Evolutionary conservation across 768 basidiomycete species (phyloP), one percentile per base, ranked within the genome.

Genomic region (Lentinula edodes): DNA sequence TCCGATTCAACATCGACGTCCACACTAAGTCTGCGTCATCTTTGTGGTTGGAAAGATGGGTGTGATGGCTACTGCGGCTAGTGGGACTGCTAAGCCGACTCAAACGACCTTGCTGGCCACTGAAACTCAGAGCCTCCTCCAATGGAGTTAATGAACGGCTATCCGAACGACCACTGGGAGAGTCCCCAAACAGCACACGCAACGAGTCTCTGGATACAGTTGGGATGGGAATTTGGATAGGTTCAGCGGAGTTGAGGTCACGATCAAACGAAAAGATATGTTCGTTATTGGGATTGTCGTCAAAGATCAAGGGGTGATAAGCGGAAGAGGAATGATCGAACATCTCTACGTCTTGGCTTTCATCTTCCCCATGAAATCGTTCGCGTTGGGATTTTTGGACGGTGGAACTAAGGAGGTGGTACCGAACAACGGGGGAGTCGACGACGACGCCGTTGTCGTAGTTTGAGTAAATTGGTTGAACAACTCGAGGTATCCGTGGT

Each of bases 361-460:
- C 1, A 23, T 23, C 23, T 9, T 46, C 45, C 7, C 32, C 38
- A 6, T 61, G 23, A 16, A 43, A 28, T 61, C 23, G 41, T 55
- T 9, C 1, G 20, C 20, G 6, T 45, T 7, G 23, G n/a, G 8
- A 18, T 46, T 16, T 46, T 61, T n/a, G 61, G 39, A 10, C 43
- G 52, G 23, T 20, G 52, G 39, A 39, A 55, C 54, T 5, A 42
- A 34, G 18, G 52, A 45, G 20, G 28, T 56, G 13, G 61, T 43
- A 35, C 60, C 42, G 39, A 53, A 38, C 10, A 15, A 15, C 36
- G 34, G 62, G 41, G 42, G 45, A 51, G 20, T 16, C 32, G 32
- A 41, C 46, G 53, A 65, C 71, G 8, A 65, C 65, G 56, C 58
- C 18, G 38, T 16, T 10, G 51, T 57, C 54, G 13, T 62, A 13